Percentiles rank a stretch among this genome's conserved stretches.
Conservation (phyloP, 345 rosid genomes). For the Streptanthus diversifolius region DNA sequence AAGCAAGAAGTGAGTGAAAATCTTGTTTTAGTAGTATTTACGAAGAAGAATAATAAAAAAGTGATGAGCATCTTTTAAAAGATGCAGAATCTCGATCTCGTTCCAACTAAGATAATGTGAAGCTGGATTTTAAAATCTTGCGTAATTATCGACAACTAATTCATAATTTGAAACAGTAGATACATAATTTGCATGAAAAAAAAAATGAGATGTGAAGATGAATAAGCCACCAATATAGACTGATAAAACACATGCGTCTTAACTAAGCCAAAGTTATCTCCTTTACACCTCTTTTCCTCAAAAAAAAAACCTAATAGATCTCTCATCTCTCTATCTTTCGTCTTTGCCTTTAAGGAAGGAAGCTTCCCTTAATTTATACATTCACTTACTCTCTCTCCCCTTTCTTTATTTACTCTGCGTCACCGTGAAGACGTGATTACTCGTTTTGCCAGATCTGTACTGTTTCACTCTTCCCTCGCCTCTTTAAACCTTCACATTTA, state of each 20-base stretch:
- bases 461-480: background rate
- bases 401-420: constrained; percentile 17
- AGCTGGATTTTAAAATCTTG: background rate
- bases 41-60: background rate
- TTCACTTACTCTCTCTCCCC: constrained; percentile 18
- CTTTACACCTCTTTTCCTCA: constrained; percentile 27
- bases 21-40: background rate
- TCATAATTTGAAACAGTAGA: background rate
- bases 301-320: constrained; percentile 54
- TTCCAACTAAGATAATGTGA: background rate
- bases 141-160: background rate
- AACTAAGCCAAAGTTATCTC: constrained; percentile 33
- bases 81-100: constrained; percentile 32
- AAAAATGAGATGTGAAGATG: constrained; percentile 2
- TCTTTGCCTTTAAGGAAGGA: constrained; percentile 8
- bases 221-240: constrained; percentile 39
- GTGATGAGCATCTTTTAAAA: constrained; percentile 13
- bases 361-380: constrained; percentile 31
- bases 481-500: constrained; percentile 16
- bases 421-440: constrained; percentile 23
- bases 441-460: constrained; percentile 38
- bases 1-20: background rate
- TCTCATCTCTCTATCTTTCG: constrained; percentile 19
- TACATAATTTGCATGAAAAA: background rate
- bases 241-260: constrained; percentile 40